Conservation (phyloP, 257 asterid genomes). For the Solanum bulbocastanum region DNA sequence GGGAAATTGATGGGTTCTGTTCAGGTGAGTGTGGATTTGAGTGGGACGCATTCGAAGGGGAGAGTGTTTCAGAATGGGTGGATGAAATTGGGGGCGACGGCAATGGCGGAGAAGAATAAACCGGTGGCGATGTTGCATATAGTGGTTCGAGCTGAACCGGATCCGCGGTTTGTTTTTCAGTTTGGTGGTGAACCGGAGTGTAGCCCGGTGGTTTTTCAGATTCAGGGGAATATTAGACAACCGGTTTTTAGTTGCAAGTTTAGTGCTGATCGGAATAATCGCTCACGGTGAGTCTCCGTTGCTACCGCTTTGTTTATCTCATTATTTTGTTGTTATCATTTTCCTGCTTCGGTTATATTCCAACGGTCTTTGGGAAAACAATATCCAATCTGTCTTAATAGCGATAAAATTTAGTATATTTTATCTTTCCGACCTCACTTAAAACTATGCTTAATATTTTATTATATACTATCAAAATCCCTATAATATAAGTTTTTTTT, state of each 20-base stretch:
- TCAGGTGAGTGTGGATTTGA: slow-evolving; percentile 21
- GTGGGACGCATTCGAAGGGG: slow-evolving; percentile 30
- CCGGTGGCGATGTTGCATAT: slow-evolving; percentile 48
- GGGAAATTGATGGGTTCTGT: slow-evolving; percentile 57
- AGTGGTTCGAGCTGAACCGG: slow-evolving; percentile 69
- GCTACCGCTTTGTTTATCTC: neutral
- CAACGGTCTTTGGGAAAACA: neutral
- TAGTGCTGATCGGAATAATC: slow-evolving; percentile 59
- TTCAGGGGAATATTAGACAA: slow-evolving; percentile 69
- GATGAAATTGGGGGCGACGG: slow-evolving; percentile 47
- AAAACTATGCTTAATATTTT: no score
- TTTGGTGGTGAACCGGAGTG: slow-evolving; percentile 93
- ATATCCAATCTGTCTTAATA: no score
- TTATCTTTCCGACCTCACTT: rapidly evolving
- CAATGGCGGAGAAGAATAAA: neutral
- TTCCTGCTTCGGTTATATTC: rapidly evolving
- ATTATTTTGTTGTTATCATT: neutral
- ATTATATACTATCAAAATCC: neutral
- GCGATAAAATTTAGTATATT: no score
- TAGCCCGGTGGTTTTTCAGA: slow-evolving; percentile 82
- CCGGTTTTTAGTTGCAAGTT: slow-evolving; percentile 96
- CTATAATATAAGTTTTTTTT: no score
- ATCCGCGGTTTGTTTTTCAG: slow-evolving; percentile 79
- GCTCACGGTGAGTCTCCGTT: slow-evolving; percentile 58
- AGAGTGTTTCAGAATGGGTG: slow-evolving; percentile 57